Conservation (phyloP, 2,329 filamentous ascomycete species). For the Geosmithia flava region DNA sequence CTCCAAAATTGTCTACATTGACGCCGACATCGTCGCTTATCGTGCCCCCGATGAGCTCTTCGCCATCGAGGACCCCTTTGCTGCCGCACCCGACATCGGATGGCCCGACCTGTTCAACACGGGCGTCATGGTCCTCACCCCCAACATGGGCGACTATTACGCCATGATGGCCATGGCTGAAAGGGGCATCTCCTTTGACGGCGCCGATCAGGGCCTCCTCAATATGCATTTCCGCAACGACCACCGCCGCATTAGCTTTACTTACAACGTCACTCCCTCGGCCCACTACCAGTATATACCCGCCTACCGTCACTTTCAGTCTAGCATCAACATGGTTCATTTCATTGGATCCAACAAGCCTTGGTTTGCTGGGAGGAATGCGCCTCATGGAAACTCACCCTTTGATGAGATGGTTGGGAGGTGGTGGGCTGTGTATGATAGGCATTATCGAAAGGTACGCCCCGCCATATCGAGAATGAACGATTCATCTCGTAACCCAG, state of each 20-base stretch:
- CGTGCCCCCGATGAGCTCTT: conserved; percentile 91
- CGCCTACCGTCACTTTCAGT: conserved; percentile 86
- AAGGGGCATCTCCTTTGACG: conserved; percentile 86
- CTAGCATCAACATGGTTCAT: conserved; percentile 79
- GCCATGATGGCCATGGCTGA: conserved; percentile 75
- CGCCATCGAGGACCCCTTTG: conserved; percentile 44
- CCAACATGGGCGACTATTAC: conserved; percentile 79
- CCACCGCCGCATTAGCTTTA: conserved; percentile 84
- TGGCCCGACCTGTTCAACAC: conserved; percentile 98
- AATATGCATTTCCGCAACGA: conserved; percentile 85
- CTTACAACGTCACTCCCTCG: conserved; percentile 94
- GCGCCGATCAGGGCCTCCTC: conserved; percentile 87
- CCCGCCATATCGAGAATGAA: conserved; percentile 24
- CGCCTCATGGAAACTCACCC: conserved; percentile 41
- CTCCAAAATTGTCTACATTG: conserved; percentile 84
- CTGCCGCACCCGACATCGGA: conserved; percentile 82
- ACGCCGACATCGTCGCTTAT: conserved; percentile 86
- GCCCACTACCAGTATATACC: conserved; percentile 96
- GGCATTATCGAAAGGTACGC: conserved; percentile 52
- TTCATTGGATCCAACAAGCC: conserved; percentile 91
- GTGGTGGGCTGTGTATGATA: conserved; percentile 94
- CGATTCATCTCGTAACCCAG: too few species aligned
- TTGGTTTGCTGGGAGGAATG: conserved; percentile 57
- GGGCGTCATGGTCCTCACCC: conserved; percentile 86
- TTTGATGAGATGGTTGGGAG: conserved; percentile 75